These are phyloP conservation scores for Xerocomellus intermedius DNA, from an alignment of 768 basidiomycete species.

Conservation along the genomic window DNA sequence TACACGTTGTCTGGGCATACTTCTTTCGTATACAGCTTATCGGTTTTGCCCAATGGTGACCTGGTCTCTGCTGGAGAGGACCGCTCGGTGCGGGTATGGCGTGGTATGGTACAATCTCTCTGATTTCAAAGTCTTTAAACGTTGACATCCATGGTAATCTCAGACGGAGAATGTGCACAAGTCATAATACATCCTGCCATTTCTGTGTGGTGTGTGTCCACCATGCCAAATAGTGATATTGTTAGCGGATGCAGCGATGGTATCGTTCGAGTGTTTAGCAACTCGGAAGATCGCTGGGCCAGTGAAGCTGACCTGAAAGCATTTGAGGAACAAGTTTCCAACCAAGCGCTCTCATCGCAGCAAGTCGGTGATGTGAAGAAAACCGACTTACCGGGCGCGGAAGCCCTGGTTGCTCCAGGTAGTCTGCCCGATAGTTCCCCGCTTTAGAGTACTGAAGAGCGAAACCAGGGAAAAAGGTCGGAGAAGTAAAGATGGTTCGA, in stretches of 20 bases:
- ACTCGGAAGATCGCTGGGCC: constrained; percentile 71
- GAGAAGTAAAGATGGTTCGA: constrained; percentile 90
- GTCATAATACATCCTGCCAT: constrained; percentile 91
- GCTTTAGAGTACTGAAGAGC: constrained; percentile 4
- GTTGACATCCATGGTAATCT: constrained; percentile 3
- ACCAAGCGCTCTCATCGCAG: constrained; percentile 77
- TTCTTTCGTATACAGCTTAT: constrained; percentile 92
- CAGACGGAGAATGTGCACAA: constrained; percentile 87
- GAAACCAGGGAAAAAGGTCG: constrained; percentile 78
- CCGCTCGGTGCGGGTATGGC: constrained; percentile 89
- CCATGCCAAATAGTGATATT: constrained; percentile 88
- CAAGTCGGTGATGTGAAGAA: constrained; percentile 94
- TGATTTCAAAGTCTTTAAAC: not conserved
- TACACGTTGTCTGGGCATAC: constrained; percentile 91
- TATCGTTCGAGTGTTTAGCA: constrained; percentile 82
- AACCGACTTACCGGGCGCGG: constrained; percentile 82
- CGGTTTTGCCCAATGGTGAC: constrained; percentile 77
- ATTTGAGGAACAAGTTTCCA: constrained; percentile 74
- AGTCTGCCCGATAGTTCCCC: not conserved
- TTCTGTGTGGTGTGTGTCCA: constrained; percentile 93
- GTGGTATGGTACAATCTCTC: constrained; percentile 47
- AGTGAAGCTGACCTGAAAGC: constrained; percentile 58
- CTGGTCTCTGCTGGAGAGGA: constrained; percentile 94
- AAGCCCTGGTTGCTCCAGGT: constrained; percentile 76
- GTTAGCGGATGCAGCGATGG: constrained; percentile 91